These are phyloP conservation scores for Monosporascus cannonballus DNA, from an alignment of 2,329 filamentous ascomycete species.

Conservation along the genomic window DNA sequence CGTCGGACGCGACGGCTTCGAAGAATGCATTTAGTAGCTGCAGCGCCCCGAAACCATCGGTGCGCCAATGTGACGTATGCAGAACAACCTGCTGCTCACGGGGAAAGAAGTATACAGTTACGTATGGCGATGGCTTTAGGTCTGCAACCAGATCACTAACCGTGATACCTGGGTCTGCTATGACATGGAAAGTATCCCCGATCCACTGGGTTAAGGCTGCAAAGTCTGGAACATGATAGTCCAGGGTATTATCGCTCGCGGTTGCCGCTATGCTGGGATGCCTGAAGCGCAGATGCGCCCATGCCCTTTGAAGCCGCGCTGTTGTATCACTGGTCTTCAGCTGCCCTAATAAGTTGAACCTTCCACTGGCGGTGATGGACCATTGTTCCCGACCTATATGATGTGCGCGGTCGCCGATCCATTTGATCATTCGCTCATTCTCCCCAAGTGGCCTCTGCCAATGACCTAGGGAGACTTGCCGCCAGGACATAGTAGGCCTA, in stretches of 20 bases:
- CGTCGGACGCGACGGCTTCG: background rate
- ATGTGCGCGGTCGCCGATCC: conserved; percentile 1
- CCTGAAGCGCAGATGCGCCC: conserved; percentile 1
- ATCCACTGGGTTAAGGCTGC: background rate
- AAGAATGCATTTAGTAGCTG: conserved; percentile 6
- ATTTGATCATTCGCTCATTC: conserved; percentile 5
- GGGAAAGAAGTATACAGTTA: background rate
- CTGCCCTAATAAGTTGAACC: background rate
- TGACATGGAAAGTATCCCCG: background rate
- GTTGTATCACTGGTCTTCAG: background rate
- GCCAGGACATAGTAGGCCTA: conserved; percentile 2
- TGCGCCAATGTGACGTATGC: conserved; percentile 2
- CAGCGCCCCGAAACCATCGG: conserved; percentile 1
- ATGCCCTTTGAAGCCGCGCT: background rate
- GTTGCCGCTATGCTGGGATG: conserved; percentile 2
- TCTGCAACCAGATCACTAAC: background rate
- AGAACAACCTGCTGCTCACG: background rate
- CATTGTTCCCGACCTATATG: background rate
- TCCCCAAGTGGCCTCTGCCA: conserved; percentile 4
- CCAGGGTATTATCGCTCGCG: background rate
- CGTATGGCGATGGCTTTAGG: conserved; percentile 1
- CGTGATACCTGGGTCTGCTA: background rate
- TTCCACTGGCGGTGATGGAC: background rate
- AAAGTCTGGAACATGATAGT: background rate
- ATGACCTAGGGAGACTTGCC: background rate